Conservation (phyloP, 441 rosid genomes). For the Biscutella auriculata region DNA sequence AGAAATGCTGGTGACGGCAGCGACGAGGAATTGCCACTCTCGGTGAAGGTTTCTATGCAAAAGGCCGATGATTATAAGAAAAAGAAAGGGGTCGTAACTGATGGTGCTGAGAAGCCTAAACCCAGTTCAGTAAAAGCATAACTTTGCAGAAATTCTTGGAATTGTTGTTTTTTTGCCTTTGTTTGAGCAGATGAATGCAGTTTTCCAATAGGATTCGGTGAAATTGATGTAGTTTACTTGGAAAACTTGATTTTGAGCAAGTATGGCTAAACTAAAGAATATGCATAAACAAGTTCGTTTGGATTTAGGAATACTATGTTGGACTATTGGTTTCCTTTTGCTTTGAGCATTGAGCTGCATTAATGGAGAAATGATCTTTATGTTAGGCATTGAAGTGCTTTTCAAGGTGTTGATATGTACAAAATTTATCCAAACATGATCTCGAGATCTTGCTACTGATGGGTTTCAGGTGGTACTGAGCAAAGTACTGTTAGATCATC, state of each 20-base stretch:
- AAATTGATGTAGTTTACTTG: too few relatives aligned
- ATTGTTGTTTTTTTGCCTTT: too few relatives aligned
- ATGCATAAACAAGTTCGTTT: too few relatives aligned
- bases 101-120: conserved; percentile 7
- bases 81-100: conserved; percentile 20
- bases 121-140: conserved; percentile 13
- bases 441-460: conserved; percentile 8
- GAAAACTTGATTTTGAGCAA: too few relatives aligned
- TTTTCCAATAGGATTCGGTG: background rate
- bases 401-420: background rate
- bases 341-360: background rate
- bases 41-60: conserved; percentile 34
- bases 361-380: background rate
- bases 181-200: background rate
- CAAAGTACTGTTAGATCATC: conserved; percentile 16
- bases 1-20: background rate
- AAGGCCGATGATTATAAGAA: conserved; percentile 33
- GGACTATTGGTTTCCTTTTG: too few relatives aligned
- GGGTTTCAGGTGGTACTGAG: conserved; percentile 29
- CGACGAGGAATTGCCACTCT: conserved; percentile 21
- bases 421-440: background rate
- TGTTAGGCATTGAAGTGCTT: background rate
- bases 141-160: background rate
- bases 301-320: background rate
- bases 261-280: too few relatives aligned